Conservation (phyloP, 805 yeast species). For the Candida quercuum region DNA sequence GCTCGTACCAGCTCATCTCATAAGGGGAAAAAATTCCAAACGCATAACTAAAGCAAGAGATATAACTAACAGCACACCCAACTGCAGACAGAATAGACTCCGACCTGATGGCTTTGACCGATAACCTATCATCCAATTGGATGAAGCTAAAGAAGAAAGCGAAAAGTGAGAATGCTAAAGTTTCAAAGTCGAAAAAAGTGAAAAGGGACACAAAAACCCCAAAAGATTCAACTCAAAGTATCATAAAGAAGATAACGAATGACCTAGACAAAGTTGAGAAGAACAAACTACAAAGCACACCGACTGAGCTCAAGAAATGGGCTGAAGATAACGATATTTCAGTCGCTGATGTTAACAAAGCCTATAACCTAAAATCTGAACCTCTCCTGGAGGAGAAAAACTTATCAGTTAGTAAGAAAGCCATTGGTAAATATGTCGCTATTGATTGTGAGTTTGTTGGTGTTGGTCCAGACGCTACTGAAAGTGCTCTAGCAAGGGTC, state of each 20-base stretch:
- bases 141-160: slow-evolving; percentile 13
- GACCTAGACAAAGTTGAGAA: slow-evolving; percentile 9
- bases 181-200: slow-evolving; percentile 2
- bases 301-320: slow-evolving; percentile 14
- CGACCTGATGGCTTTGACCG: slow-evolving; percentile 10
- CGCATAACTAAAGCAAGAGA: background rate
- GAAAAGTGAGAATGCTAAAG: slow-evolving; percentile 2
- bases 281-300: slow-evolving; percentile 1
- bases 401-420: slow-evolving; percentile 28
- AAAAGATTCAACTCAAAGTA: slow-evolving; percentile 10
- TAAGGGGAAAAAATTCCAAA: background rate
- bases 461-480: slow-evolving; percentile 66
- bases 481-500: slow-evolving; percentile 77
- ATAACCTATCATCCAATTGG: slow-evolving; percentile 17
- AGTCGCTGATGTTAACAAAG: slow-evolving; percentile 16
- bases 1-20: slow-evolving; percentile 1
- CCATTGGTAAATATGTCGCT: slow-evolving; percentile 70
- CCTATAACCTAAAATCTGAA: slow-evolving; percentile 15
- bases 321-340: slow-evolving; percentile 25
- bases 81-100: too few relatives aligned
- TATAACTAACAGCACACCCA: too few relatives aligned
- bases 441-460: slow-evolving; percentile 96
- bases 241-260: slow-evolving; percentile 13
- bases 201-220: slow-evolving; percentile 3
- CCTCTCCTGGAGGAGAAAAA: slow-evolving; percentile 4